Evolutionary conservation across 2,329 filamentous ascomycete species (phyloP).

Genomic region (Coniochaeta prunicola): DNA sequence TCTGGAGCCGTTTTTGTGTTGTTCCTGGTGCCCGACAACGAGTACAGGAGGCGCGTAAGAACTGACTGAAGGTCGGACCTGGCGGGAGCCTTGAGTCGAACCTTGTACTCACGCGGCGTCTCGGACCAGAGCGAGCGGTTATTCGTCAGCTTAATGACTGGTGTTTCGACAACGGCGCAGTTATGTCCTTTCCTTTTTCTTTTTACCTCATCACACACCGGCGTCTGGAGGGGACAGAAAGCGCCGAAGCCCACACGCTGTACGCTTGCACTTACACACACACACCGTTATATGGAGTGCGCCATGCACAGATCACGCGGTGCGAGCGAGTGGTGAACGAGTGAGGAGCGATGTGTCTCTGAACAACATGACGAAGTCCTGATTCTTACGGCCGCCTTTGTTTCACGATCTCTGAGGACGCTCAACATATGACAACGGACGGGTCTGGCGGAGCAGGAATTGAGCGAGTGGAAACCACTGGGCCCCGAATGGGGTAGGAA

Average conservation of each 20-base stretch:
- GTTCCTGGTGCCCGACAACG: neutral
- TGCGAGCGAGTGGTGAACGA: neutral
- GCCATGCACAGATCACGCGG: neutral
- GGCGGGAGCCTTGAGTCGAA: neutral
- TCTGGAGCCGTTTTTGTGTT: neutral
- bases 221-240: neutral
- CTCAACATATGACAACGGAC: neutral
- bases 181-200: neutral
- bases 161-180: neutral
- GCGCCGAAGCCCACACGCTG: neutral
- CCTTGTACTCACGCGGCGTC: neutral
- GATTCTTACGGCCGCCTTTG: conserved; percentile 2
- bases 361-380: conserved; percentile 1
- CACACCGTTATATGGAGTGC: neutral
- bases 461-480: neutral
- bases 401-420: neutral
- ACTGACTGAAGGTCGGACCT: neutral
- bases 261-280: neutral
- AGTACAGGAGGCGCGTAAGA: neutral
- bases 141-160: neutral
- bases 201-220: neutral
- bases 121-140: neutral
- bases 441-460: neutral
- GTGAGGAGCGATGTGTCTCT: neutral
- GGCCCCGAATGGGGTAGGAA: neutral